phyloP scores from a whole-genome alignment of 805 yeast genomes.

The Teunomyces lycoperdinae region DNA sequence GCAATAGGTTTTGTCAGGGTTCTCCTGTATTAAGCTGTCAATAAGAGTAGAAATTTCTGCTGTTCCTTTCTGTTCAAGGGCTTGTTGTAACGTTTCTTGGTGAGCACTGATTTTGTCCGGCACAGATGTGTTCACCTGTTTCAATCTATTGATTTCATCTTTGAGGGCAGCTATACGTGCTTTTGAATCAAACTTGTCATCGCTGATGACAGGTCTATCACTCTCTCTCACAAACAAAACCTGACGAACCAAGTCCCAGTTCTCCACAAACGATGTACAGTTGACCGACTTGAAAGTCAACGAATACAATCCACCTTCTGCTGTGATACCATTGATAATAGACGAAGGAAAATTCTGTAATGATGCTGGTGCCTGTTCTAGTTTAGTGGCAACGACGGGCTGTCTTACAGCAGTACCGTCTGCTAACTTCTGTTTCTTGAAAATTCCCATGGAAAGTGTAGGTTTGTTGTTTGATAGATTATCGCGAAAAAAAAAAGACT shows the following conservation, averaged over 20 bases:
- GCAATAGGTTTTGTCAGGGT: constrained; percentile 13
- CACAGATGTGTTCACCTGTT: neutral
- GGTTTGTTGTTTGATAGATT: neutral
- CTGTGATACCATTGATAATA: constrained; percentile 37
- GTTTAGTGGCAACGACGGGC: constrained; percentile 12
- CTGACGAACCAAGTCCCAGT: constrained; percentile 29
- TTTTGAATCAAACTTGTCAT: constrained; percentile 14
- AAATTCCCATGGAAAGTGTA: constrained; percentile 1
- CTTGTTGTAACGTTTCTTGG: constrained; percentile 4
- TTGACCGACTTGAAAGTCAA: constrained; percentile 40
- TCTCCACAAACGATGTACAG: constrained; percentile 35
- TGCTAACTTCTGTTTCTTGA: constrained; percentile 8
- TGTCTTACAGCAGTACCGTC: constrained; percentile 2
- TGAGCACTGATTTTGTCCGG: neutral
- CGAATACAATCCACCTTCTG: constrained; percentile 40
- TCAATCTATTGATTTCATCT: constrained; percentile 17
- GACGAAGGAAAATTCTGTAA: constrained; percentile 32
- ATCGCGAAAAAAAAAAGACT: neutral
- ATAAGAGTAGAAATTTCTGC: constrained; percentile 12
- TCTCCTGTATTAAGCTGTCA: constrained; percentile 14
- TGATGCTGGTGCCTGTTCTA: constrained; percentile 16
- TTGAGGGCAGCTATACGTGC: constrained; percentile 17
- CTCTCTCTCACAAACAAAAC: constrained; percentile 19
- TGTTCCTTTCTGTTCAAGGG: constrained; percentile 1
- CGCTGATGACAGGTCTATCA: constrained; percentile 14